phyloP scores from a whole-genome alignment of 2,329 filamentous ascomycete genomes.

The Clarireedia monteithiana region DNA sequence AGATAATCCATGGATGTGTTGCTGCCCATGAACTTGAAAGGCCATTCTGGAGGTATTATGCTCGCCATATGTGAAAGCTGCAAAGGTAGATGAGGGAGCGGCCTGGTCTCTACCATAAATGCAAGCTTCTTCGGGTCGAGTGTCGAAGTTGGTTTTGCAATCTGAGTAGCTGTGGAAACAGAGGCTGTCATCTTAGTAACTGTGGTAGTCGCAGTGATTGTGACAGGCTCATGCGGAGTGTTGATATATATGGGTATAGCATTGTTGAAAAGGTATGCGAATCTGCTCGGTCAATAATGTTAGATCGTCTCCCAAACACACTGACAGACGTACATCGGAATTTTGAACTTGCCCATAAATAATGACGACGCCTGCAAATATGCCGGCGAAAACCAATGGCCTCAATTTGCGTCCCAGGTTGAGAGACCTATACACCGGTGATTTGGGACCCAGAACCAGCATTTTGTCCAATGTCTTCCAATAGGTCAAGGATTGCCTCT shows the following conservation, averaged over 20 bases:
- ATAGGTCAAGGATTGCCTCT: neutral
- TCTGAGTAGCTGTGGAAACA: constrained; percentile 1
- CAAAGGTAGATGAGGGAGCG: constrained; percentile 42
- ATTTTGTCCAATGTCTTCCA: no score
- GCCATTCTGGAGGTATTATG: constrained; percentile 50
- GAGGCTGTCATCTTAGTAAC: neutral
- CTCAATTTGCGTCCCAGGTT: neutral
- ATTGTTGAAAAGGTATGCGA: neutral
- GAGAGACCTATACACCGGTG: neutral
- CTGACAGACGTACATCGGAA: no score
- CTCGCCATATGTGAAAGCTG: constrained; percentile 49
- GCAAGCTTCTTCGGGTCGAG: constrained; percentile 35
- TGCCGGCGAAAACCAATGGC: neutral
- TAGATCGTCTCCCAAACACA: neutral
- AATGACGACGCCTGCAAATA: neutral
- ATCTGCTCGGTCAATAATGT: neutral
- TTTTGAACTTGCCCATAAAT: constrained; percentile 1
- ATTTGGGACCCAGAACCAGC: no score
- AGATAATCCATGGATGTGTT: constrained; percentile 35
- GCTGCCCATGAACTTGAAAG: constrained; percentile 46
- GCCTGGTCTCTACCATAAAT: constrained; percentile 46
- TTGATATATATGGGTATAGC: neutral
- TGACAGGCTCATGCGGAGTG: neutral
- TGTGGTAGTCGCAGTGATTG: neutral
- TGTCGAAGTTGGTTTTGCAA: constrained; percentile 15